Evolutionary conservation across 306 rosid genomes (phyloP), one percentile per base, ranked within the genome.

Genomic region (Neltuma alba): DNA sequence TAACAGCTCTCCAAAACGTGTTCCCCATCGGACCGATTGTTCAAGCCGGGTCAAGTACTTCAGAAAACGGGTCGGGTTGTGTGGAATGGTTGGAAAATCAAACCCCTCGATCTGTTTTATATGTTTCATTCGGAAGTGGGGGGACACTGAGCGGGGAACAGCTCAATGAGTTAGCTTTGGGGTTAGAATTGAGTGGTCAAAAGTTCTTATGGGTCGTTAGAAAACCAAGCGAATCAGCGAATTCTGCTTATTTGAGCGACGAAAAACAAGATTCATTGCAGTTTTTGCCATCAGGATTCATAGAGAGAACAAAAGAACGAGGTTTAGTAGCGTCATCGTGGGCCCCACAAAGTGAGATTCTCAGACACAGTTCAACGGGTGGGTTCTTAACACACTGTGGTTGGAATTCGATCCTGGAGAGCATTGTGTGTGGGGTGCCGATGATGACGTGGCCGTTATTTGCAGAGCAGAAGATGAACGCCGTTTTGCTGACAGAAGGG

Each of bases 381-480:
- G 86, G 86, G 20, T 83, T 83, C 57, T 6, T 83, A 8, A 74
- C 69, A 6, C 86, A 83, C 40, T 83, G 83, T 47, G 86, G 86
- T 7, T 83, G 83, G 86, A 83, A 83, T 20, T 83, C 86, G 0
- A 64, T n/a, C 0, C 76, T 81, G 3, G 84, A 81, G 72, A 75
- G 80, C 66, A 28, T 69, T 16, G 44, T 69, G 33, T 2, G 25
- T 3, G 84, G 80, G 33, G 84, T 81, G 27, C 84, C 84, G 7
- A 75, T 75, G 84, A 75, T 81, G 11, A 36, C 64, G 36, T 81
- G 76, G 80, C 84, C 84, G 1, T 57, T 81, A 13, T 76, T 81
- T 68, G 84, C 84, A 2, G 84, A 81, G 63, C 84, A 81, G 30
- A 68, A 15, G n/a, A 42, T 81, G 64, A 81, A 81, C 44, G 80